Conservation (phyloP, 192 early-diverging fungal genomes). For the Backusella luteola region DNA sequence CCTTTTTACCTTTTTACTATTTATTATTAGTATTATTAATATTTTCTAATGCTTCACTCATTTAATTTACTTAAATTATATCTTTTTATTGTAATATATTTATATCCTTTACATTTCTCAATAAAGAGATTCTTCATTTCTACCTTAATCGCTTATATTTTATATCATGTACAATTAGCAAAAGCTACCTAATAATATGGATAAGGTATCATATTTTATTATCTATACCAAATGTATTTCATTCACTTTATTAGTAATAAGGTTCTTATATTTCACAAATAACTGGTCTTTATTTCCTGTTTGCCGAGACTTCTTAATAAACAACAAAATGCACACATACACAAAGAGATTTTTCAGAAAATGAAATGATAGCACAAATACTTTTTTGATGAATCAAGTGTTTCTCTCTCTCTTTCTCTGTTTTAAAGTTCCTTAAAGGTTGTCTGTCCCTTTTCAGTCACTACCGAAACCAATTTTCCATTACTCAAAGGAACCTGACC, state of each 20-base stretch:
- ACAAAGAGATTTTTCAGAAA: neutral
- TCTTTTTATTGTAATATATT: neutral
- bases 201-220: too few species aligned
- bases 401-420: neutral
- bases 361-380: neutral
- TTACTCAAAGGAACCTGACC: constrained; percentile 43
- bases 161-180: too few species aligned
- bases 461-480: constrained; percentile 63
- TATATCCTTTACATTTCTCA: neutral
- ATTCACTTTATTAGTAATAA: too few species aligned
- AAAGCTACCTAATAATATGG: too few species aligned
- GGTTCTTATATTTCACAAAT: too few species aligned
- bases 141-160: neutral
- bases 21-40: neutral
- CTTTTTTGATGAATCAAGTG: neutral
- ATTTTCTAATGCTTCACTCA: neutral
- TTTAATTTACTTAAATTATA: neutral
- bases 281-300: neutral
- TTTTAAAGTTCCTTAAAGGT: constrained; percentile 47
- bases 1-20: neutral
- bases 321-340: neutral
- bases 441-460: constrained; percentile 59
- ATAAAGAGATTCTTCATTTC: neutral
- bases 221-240: too few species aligned
- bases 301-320: neutral